Conservation (phyloP, 83 land plant genomes). For the Diphasiastrum complanatum region DNA sequence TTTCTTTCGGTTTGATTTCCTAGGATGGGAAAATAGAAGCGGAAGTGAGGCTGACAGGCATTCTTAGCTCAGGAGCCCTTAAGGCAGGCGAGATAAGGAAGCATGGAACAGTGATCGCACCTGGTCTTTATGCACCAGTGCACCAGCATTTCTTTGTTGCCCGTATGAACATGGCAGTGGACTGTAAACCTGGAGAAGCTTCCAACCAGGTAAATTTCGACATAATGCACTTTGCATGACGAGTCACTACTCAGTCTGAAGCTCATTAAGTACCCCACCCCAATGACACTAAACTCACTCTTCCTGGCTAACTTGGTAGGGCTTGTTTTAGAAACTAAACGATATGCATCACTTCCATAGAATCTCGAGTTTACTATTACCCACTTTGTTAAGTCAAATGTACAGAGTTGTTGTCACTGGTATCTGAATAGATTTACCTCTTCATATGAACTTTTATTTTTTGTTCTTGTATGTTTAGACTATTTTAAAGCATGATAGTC, state of each 20-base stretch:
- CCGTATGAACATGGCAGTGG: slow-evolving; percentile 96
- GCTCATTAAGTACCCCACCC: not conserved
- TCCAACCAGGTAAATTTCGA: slow-evolving; percentile 59
- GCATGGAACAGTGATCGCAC: slow-evolving; percentile 95
- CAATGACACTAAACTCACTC: not conserved
- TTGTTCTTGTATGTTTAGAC: not conserved
- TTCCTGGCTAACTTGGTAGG: not conserved
- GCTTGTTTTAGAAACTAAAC: too few relatives aligned
- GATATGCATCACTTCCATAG: too few relatives aligned
- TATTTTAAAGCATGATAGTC: not conserved
- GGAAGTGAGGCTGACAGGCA: slow-evolving; percentile 92
- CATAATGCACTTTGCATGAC: not conserved
- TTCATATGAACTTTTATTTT: too few relatives aligned
- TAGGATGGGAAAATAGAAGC: slow-evolving; percentile 99
- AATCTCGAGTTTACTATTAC: too few relatives aligned
- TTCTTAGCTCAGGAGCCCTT: slow-evolving; percentile 88
- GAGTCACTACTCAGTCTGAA: not conserved
- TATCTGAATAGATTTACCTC: too few relatives aligned
- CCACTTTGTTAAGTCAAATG: too few relatives aligned
- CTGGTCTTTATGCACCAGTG: slow-evolving; percentile 95
- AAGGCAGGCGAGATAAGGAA: slow-evolving; percentile 77
- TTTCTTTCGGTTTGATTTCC: slow-evolving; percentile 6
- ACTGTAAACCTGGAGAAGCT: slow-evolving; percentile 83
- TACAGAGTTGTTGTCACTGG: too few relatives aligned
- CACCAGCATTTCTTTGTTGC: slow-evolving; percentile 99